These are phyloP conservation scores for Alloascoidea africana DNA, from an alignment of 805 yeast genomes.

Conservation along the genomic window DNA sequence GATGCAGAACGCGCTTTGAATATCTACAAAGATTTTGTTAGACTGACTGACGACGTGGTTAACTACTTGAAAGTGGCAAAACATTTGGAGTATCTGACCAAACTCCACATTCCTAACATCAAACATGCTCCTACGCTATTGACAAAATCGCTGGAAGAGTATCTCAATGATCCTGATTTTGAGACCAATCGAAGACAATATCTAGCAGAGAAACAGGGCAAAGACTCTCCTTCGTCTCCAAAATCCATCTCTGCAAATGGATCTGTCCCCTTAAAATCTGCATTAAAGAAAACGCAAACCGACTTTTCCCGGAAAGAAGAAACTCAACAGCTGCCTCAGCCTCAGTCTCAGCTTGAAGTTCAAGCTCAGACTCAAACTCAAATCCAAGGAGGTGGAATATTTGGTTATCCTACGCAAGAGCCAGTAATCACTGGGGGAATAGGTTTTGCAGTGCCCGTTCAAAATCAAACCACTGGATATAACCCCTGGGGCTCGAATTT, in stretches of 20 bases:
- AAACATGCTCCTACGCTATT: constrained; percentile 95
- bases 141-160: constrained; percentile 76
- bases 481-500: constrained; percentile 5
- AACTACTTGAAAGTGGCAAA: constrained; percentile 82
- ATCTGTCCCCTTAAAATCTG: constrained; percentile 11
- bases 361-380: constrained; percentile 10
- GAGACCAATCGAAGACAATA: constrained; percentile 69
- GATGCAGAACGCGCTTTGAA: constrained; percentile 82
- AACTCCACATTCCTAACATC: constrained; percentile 86
- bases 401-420: constrained; percentile 9
- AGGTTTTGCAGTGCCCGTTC: constrained; percentile 6
- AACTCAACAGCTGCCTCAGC: constrained; percentile 11
- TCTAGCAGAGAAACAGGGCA: constrained; percentile 44
- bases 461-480: constrained; percentile 5
- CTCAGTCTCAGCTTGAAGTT: constrained; percentile 7
- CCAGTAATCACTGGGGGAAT: constrained; percentile 13
- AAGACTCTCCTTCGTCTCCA: constrained; percentile 11
- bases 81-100: constrained; percentile 72
- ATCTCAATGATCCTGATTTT: constrained; percentile 73
- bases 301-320: too few relatives aligned
- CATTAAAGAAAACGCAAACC: too few relatives aligned
- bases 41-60: constrained; percentile 76
- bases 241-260: constrained; percentile 6
- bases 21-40: constrained; percentile 74
- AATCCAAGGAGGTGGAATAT: not conserved